Conservation (phyloP, 805 yeast species). For the Nakazawaea populi region DNA sequence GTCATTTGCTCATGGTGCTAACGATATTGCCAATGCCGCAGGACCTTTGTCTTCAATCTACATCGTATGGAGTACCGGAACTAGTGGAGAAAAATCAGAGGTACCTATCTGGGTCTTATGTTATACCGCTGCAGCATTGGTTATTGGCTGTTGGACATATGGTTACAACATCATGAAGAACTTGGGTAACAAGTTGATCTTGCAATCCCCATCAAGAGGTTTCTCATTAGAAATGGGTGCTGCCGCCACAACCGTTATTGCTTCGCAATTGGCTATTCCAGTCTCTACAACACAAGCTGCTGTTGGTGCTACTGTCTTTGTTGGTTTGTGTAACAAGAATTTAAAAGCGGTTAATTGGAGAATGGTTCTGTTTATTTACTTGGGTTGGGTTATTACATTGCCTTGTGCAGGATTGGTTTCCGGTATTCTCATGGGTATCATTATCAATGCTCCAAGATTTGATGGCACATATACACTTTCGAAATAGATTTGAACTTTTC, state of each 20-base stretch:
- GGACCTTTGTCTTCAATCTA: constrained; percentile 70
- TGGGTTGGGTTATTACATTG: constrained; percentile 68
- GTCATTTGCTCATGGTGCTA: constrained; percentile 82
- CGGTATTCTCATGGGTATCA: constrained; percentile 58
- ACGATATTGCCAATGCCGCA: constrained; percentile 73
- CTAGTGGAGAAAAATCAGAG: constrained; percentile 38
- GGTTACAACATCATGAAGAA: constrained; percentile 68
- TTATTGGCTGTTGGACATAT: constrained; percentile 62
- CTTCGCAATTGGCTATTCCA: constrained; percentile 67
- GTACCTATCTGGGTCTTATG: constrained; percentile 71
- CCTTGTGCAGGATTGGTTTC: constrained; percentile 72
- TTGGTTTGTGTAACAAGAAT: constrained; percentile 67
- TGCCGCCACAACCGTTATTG: constrained; percentile 69
- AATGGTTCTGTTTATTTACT: constrained; percentile 65
- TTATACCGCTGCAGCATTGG: constrained; percentile 62
- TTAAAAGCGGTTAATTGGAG: constrained; percentile 67
- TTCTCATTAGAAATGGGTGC: constrained; percentile 75
- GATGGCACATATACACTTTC: constrained; percentile 25
- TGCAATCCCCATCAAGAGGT: constrained; percentile 77
- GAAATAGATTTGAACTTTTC: neutral
- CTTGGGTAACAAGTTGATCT: constrained; percentile 68
- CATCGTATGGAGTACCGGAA: constrained; percentile 51
- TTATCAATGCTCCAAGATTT: constrained; percentile 55
- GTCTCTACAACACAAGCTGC: constrained; percentile 77
- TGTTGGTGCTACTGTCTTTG: constrained; percentile 71